Conservation (phyloP, 2,329 filamentous ascomycete genomes). For the Phialophora expanda region DNA sequence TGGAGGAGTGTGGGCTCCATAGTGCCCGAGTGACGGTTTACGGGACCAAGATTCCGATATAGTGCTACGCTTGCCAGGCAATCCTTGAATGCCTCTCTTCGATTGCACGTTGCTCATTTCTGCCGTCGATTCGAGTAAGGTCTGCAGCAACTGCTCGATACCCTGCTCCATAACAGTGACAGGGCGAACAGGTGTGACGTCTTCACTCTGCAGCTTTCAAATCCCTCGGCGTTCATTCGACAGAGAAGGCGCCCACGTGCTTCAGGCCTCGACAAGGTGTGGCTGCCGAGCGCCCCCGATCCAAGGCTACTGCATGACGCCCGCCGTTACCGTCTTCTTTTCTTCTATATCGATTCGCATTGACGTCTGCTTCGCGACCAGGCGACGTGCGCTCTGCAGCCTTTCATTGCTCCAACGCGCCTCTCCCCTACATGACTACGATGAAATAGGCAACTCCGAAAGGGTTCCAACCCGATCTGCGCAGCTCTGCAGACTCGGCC, state of each 20-base stretch:
- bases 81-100: background rate
- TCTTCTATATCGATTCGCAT: background rate
- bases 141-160: background rate
- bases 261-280: slow-evolving; percentile 13
- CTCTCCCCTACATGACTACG: slow-evolving; percentile 13
- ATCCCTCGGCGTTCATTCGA: slow-evolving; percentile 15
- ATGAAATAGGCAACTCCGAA: slow-evolving; percentile 21
- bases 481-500: slow-evolving; percentile 3
- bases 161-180: background rate
- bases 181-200: background rate
- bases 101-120: background rate
- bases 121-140: background rate
- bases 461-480: slow-evolving; percentile 2
- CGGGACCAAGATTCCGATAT: background rate
- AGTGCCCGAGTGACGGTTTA: slow-evolving; percentile 29
- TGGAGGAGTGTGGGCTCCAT: slow-evolving; percentile 45
- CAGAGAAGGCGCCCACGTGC: slow-evolving; percentile 5
- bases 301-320: slow-evolving; percentile 11
- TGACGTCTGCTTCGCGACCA: background rate
- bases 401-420: slow-evolving; percentile 2
- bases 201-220: slow-evolving; percentile 10
- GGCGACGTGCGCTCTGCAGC: background rate
- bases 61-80: background rate
- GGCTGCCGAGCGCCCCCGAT: background rate
- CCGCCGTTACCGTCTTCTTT: slow-evolving; percentile 1